phyloP scores from a whole-genome alignment of 345 rosid species.

The Arabidopsis arenosa region DNA sequence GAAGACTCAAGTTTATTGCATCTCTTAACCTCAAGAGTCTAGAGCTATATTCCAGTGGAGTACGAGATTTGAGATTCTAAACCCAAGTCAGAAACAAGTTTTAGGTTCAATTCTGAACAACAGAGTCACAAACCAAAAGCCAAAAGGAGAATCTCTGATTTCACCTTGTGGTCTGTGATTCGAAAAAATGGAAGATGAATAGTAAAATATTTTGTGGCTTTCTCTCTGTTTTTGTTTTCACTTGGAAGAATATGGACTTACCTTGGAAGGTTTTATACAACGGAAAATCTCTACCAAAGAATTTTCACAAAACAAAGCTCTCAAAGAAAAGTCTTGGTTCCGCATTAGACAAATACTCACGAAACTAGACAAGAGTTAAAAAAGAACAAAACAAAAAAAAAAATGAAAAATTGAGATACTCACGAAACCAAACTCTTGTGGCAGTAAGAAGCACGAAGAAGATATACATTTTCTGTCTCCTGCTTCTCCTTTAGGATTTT shows the following conservation, averaged over 20 bases:
- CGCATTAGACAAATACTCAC: conserved; percentile 11
- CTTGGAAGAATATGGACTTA: conserved; percentile 2
- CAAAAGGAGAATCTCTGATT: background rate
- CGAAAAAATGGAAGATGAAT: background rate
- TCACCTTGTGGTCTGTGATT: background rate
- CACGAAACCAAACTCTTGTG: conserved; percentile 15
- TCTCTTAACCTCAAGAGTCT: no score
- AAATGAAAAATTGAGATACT: background rate
- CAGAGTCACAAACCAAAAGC: background rate
- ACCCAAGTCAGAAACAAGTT: background rate
- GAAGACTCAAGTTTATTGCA: background rate
- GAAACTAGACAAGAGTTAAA: conserved; percentile 9
- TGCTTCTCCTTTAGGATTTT: conserved; percentile 34
- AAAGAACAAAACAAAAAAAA: background rate
- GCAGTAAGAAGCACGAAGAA: conserved; percentile 17
- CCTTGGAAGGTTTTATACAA: conserved; percentile 31
- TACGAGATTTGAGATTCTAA: background rate
- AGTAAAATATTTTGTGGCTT: background rate
- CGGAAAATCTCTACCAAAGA: conserved; percentile 36
- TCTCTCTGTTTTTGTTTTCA: conserved; percentile 12
- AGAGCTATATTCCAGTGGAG: background rate
- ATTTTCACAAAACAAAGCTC: conserved; percentile 25
- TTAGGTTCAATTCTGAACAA: background rate
- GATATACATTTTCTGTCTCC: conserved; percentile 37
- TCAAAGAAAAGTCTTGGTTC: conserved; percentile 22